Conservation (phyloP, 169 alveolate genomes). For the Pseudocohnilembus persalinus region DNA sequence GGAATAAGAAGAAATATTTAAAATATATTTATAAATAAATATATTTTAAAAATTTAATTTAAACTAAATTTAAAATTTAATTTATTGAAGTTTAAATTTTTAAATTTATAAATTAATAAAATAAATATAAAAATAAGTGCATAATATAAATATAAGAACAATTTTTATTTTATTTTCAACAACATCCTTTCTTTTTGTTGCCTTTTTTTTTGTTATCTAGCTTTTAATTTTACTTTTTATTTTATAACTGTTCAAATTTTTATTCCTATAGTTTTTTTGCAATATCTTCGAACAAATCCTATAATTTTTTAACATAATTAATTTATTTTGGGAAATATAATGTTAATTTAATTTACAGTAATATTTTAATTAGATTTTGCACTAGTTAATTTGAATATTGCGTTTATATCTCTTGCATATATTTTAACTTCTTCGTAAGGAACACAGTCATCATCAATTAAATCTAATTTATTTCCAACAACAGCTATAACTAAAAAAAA, state of each 20-base stretch:
- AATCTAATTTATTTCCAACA: slow-evolving; percentile 43
- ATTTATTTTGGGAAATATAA: not conserved
- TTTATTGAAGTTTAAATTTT: too few species aligned
- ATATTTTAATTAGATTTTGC: slow-evolving; percentile 21
- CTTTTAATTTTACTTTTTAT: not conserved
- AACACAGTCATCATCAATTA: slow-evolving; percentile 44
- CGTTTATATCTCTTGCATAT: slow-evolving; percentile 33
- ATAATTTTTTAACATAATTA: slow-evolving; percentile 8
- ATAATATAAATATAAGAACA: too few species aligned
- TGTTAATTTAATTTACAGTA: slow-evolving; percentile 1
- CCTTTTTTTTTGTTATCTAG: not conserved
- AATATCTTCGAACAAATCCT: slow-evolving; percentile 9
- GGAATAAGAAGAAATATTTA: too few species aligned
- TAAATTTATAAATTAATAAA: too few species aligned
- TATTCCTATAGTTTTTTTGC: slow-evolving; percentile 17
- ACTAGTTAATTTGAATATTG: slow-evolving; percentile 18
- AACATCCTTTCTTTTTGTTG: not conserved
- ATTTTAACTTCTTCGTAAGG: slow-evolving; percentile 40
- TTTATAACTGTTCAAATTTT: not conserved
- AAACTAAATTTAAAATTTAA: too few species aligned
- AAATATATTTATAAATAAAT: too few species aligned
- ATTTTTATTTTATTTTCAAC: not conserved
- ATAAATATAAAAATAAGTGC: too few species aligned
- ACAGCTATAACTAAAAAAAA: slow-evolving; percentile 23
- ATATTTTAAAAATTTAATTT: too few species aligned